Base-by-base conservation (phyloP, 2,329 filamentous ascomycete species). In the Arthrobotrys sinensis region DNA sequence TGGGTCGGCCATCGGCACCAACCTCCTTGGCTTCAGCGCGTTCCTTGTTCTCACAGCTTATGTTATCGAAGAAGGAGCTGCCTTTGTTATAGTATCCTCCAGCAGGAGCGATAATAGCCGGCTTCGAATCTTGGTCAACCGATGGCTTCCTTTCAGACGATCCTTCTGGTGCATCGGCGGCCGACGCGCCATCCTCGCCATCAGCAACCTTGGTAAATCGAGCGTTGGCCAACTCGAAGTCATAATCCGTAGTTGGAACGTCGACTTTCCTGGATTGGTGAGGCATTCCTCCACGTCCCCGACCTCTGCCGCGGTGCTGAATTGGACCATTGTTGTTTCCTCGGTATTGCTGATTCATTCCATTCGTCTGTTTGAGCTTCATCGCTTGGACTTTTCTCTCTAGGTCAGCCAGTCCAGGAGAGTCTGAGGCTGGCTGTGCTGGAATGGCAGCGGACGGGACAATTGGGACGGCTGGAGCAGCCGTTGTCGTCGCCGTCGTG, bases 11-110 rank as follows among this genome's bases (percentile, higher is more conserved):
- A 60, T n/a, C 90, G 87, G 83, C 90, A 90, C 80, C 88, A 3
- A 88, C 88, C 48, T 87, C 83, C 36, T 85, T 87, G 45, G 90
- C 91, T 79, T 95, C 93, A 64, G 93, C 90, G 50, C 96, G 90
- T 80, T 99, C 96, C 84, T 92, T 96, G 79, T 93, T 89, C 84
- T 99, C 96, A 81, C 93, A 97, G 0, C 93, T 97, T 80, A 99
- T 97, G 84, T 99, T 97, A 85, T 99, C 96, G 83, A 99, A 99
- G 87, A 99, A 99, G 0, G 93, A 97, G 2, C 87, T 90, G 4
- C 91, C 88, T 85, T 94, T 97, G 86, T 97, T 95, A 86, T 99
- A 99, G 0, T 80, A 82, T 21, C 80, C 80, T 24, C 80, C 80
- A 21, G 66, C 70, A 12, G 79, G 79, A 7, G 81, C 79, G 7